phyloP scores from a whole-genome alignment of 2,329 filamentous ascomycete genomes.

The Cladosporium sp. region DNA sequence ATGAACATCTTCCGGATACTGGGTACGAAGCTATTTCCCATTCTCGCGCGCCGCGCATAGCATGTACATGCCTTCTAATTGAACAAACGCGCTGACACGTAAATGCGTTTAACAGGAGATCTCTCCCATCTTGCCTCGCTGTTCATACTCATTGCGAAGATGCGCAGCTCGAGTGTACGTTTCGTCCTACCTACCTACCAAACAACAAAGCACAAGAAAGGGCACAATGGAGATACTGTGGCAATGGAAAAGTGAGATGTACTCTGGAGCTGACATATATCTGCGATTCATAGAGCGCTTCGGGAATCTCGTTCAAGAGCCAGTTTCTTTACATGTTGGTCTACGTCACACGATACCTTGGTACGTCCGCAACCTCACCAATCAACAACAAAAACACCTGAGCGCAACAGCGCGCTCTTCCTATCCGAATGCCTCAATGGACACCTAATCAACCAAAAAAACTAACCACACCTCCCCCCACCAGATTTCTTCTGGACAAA shows the following conservation, averaged over 20 bases:
- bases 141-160: conserved; percentile 92
- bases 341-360: conserved; percentile 86
- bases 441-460: conserved; percentile 16
- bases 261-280: conserved; percentile 4
- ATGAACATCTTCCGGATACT: conserved; percentile 69
- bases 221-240: conserved; percentile 3
- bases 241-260: not conserved
- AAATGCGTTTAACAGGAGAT: conserved; percentile 61
- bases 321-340: conserved; percentile 92
- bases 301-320: conserved; percentile 97
- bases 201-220: not conserved
- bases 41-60: conserved; percentile 1
- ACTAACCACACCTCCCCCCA: not conserved
- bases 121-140: conserved; percentile 94
- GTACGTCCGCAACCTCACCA: conserved; percentile 16
- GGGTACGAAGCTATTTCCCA: conserved; percentile 43
- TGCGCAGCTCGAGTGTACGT: conserved; percentile 78
- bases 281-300: conserved; percentile 68
- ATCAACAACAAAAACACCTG: not conserved
- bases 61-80: not conserved
- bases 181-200: not conserved
- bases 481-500: conserved; percentile 79
- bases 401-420: conserved; percentile 20
- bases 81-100: conserved; percentile 15
- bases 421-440: too few relatives aligned